Evolutionary conservation across 345 rosid genomes (phyloP).

Genomic region (Aegle marmelos): DNA sequence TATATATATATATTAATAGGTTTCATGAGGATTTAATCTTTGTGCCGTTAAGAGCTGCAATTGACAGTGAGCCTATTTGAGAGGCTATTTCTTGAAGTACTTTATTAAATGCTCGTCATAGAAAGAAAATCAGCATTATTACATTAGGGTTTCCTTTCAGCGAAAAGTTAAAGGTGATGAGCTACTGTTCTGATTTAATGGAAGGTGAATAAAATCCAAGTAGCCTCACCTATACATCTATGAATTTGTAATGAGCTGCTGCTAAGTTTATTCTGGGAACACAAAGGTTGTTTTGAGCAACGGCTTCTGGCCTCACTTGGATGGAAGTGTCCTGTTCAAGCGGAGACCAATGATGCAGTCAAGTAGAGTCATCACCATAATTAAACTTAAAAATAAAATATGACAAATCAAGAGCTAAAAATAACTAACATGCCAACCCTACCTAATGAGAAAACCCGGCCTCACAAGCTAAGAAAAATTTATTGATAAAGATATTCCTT

Average conservation of each 20-base stretch:
- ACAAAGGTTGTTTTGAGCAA: neutral
- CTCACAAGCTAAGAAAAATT: neutral
- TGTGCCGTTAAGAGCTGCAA: neutral
- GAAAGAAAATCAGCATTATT: neutral
- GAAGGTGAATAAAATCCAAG: neutral
- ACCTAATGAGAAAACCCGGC: conserved; percentile 17
- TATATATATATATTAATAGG: no score
- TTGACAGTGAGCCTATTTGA: neutral
- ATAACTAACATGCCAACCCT: conserved; percentile 21
- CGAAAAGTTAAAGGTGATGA: neutral
- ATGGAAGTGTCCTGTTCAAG: neutral
- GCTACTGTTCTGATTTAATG: neutral
- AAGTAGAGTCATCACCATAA: neutral
- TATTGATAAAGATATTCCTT: conserved; percentile 12
- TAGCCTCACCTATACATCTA: neutral
- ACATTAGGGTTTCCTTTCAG: no score
- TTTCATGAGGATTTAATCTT: neutral
- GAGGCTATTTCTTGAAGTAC: neutral
- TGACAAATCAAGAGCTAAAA: neutral
- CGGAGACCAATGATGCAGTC: neutral
- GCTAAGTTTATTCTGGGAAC: neutral
- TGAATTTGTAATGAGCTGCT: neutral
- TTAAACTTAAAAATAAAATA: neutral
- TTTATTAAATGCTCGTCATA: neutral
- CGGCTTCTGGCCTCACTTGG: neutral